These are phyloP conservation scores for Neurospora crassa DNA, from an alignment of 2,329 filamentous ascomycete genomes.

Conservation along the genomic window DNA sequence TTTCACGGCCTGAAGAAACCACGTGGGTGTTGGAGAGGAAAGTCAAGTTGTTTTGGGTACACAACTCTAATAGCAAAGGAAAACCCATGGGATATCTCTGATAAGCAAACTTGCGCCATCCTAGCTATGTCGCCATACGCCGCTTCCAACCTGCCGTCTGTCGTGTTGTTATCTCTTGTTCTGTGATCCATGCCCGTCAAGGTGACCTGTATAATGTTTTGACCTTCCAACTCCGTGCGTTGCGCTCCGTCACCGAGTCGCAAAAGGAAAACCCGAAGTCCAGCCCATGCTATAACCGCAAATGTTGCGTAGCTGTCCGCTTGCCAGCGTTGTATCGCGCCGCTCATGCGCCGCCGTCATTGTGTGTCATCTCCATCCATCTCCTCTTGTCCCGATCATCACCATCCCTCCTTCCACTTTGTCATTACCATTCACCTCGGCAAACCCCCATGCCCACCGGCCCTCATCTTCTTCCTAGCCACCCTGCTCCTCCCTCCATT, in stretches of 20 bases:
- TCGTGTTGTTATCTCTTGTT: not conserved
- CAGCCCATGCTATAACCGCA: not conserved
- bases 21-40: too few species aligned
- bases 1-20: not conserved
- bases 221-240: not conserved
- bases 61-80: not conserved
- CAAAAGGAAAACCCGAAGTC: not conserved
- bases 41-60: not conserved
- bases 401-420: not conserved
- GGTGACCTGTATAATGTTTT: not conserved
- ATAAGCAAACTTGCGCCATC: not conserved
- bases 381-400: not conserved
- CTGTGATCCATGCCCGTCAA: not conserved
- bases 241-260: not conserved
- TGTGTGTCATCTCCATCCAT: not conserved
- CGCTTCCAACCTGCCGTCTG: not conserved
- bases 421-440: constrained; percentile 21
- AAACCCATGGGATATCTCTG: not conserved
- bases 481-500: constrained; percentile 1
- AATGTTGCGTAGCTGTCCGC: not conserved
- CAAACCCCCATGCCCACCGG: constrained; percentile 21
- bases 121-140: not conserved
- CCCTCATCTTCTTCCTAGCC: constrained; percentile 7
- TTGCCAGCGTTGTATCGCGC: not conserved
- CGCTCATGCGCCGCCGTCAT: not conserved